These are phyloP conservation scores for Ophiosphaerella herpotricha DNA, from an alignment of 2,329 filamentous ascomycete genomes.

Conservation along the genomic window DNA sequence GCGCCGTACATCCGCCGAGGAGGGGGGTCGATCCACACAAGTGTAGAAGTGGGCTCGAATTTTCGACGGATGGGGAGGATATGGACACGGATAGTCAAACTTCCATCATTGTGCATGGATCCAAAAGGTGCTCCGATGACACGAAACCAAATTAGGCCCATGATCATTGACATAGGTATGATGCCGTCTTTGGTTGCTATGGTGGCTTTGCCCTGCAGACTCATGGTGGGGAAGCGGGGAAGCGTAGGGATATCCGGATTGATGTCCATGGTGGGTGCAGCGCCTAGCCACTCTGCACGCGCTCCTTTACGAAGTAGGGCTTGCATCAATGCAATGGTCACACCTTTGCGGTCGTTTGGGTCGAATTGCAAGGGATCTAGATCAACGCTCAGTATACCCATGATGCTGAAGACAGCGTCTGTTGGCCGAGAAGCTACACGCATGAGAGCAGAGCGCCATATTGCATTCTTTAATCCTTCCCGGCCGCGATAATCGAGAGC, in stretches of 20 bases:
- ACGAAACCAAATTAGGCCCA: conserved; percentile 2
- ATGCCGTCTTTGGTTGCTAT: background rate
- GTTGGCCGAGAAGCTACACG: conserved; percentile 6
- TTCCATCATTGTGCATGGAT: conserved; percentile 1
- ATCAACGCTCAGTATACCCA: conserved; percentile 15
- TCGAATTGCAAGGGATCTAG: conserved; percentile 10
- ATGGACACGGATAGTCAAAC: background rate
- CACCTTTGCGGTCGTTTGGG: conserved; percentile 1
- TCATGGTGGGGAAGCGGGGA: conserved; percentile 4
- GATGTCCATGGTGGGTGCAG: conserved; percentile 6
- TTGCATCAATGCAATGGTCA: conserved; percentile 12
- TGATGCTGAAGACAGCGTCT: conserved; percentile 22
- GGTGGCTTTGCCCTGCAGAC: background rate
- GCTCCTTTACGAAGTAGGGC: conserved; percentile 1
- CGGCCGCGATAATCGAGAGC: conserved; percentile 1
- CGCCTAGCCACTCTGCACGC: conserved; percentile 8
- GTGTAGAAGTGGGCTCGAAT: background rate
- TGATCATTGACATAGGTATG: background rate
- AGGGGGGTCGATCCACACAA: background rate
- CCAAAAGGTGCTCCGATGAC: conserved; percentile 1
- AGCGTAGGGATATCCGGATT: conserved; percentile 3
- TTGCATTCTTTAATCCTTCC: conserved; percentile 1
- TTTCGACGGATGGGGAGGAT: background rate
- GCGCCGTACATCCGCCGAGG: background rate
- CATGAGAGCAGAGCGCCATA: conserved; percentile 14